Evolutionary conservation across 805 yeast genomes (phyloP).

Genomic region (Metschnikowia peoriensis): DNA sequence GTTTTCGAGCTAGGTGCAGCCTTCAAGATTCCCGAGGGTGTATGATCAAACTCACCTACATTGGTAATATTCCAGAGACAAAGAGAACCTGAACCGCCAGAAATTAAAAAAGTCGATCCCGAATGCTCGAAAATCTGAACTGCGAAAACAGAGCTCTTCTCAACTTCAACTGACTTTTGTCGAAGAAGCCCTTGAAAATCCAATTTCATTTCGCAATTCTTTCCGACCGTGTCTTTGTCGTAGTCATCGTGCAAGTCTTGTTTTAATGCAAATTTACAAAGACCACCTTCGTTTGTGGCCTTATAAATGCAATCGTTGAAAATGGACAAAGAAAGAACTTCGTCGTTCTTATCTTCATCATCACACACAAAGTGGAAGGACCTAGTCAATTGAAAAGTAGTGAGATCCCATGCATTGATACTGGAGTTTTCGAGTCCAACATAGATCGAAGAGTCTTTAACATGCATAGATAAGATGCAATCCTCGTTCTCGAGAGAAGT

Average conservation of each 20-base stretch:
- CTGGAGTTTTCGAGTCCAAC: constrained; percentile 78
- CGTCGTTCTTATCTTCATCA: constrained; percentile 19
- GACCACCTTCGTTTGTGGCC: constrained; percentile 51
- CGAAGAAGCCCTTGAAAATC: constrained; percentile 9
- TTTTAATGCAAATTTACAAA: constrained; percentile 28
- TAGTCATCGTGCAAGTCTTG: constrained; percentile 11
- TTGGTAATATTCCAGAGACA: constrained; percentile 64
- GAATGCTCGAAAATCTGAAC: constrained; percentile 45
- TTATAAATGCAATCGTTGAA: constrained; percentile 59
- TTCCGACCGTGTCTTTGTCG: constrained; percentile 3
- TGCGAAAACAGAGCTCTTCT: constrained; percentile 46
- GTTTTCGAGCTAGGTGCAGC: background rate
- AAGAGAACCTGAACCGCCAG: constrained; percentile 73
- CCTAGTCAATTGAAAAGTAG: constrained; percentile 68
- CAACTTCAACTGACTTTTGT: constrained; percentile 12
- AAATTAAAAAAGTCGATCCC: constrained; percentile 47
- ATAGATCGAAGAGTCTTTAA: constrained; percentile 66
- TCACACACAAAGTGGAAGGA: constrained; percentile 32
- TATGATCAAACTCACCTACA: constrained; percentile 15
- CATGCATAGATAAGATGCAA: constrained; percentile 67
- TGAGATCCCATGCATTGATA: constrained; percentile 83
- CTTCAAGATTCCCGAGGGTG: constrained; percentile 3
- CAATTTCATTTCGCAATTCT: constrained; percentile 9
- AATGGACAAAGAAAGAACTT: constrained; percentile 58
- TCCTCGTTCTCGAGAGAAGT: constrained; percentile 56